Base-by-base conservation (phyloP, 768 basidiomycete species). In the Rhizopogon vesiculosus region DNA sequence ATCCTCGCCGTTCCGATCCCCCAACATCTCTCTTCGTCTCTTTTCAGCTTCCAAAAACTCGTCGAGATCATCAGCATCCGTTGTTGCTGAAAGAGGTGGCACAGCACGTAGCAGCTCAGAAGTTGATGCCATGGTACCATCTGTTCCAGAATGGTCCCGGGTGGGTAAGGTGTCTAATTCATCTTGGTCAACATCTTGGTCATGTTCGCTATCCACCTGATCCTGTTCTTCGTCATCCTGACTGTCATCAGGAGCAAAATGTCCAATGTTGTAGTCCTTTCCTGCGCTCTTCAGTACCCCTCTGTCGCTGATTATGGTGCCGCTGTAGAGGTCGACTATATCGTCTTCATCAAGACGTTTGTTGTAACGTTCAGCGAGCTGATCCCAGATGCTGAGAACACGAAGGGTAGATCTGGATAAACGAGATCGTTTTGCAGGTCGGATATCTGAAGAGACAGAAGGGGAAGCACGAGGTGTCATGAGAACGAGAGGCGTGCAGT, bases 271-370 rank as follows among this genome's bases (percentile, higher is more conserved):
- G 59, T 75, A 76, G 38, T 69, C 74, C 48, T 68, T 68, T 22
- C 69, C 63, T 15, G 75, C 69, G 15, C 63, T 61, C 45, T 81
- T 78, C 42, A 88, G 71, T 3, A 88, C 78, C 2, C 90, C 90
- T 56, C 87, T 80, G 66, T 92, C 87, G 62, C 81, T 83, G 56
- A 89, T 73, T 42, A 92, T 75, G 57, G 79, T 67, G 10, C 77
- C 79, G 10, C 81, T 83, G 53, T 74, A 72, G 3, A 93, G 71
- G 63, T 91, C 86, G 33, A 92, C 75, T 45, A 91, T 85, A 66
- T 93, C 90, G 67, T 92, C 90, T 63, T 91, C 85, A 60, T 89
- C 87, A 40, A 89, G 71, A 43, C 78, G 76, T 50, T 81, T 77
- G 35, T 79, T 76, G 64, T 91, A 87, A 25, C 87, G 80, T 46